Base-by-base conservation (phyloP, 2,329 filamentous ascomycete genomes). In the Colletotrichum liriopes region DNA sequence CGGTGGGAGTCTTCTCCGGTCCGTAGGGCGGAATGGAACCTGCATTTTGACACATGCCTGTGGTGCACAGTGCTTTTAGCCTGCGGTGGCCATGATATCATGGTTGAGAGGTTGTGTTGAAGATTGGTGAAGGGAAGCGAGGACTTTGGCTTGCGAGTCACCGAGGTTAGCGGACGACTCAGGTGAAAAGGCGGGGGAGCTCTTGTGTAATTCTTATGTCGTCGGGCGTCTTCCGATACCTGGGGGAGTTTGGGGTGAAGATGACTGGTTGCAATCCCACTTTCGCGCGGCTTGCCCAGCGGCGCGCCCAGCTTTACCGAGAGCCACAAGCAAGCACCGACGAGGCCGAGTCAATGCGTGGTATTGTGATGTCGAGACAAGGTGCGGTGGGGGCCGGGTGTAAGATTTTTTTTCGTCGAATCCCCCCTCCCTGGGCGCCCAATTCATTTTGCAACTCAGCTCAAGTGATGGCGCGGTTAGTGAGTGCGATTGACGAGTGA, bases 111-210 rank as follows among this genome's bases (percentile, higher is more conserved):
- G 35, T 32, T 7, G 14, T 37, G n/a, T 45, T 9, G 12, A 41
- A 58, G 20, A 18, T 12, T n/a, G n/a, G 9, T 26, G n/a, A 16
- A 20, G 45, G 20, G n/a, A 7, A 6, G 14, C 6, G 14, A 26
- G 12, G 18, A n/a, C 5, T 23, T n/a, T 26, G 1, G 5, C 14
- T 26, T 39, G 18, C 3, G 9, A 18, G 35, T 56, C 62, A 56
- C 62, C 62, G 62, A 65, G 51, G 51, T 56, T 61, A 9, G 39
- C 60, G 65, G 49, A 67, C n/a, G 59, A 37, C 37, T 52, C 49
- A 3, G n/a, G 26, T 39, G 32, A 39, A 18, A 39, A 39, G 45
- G 45, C n/a, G 59, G 60, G 60, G 47, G 35, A 39, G 14, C 18
- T 49, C 8, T 26, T 39, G 32, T 37, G 35, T 29, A 26, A 29